Evolutionary conservation across 2,329 filamentous ascomycete genomes (phyloP).

Genomic region (Epichloe glyceriae): DNA sequence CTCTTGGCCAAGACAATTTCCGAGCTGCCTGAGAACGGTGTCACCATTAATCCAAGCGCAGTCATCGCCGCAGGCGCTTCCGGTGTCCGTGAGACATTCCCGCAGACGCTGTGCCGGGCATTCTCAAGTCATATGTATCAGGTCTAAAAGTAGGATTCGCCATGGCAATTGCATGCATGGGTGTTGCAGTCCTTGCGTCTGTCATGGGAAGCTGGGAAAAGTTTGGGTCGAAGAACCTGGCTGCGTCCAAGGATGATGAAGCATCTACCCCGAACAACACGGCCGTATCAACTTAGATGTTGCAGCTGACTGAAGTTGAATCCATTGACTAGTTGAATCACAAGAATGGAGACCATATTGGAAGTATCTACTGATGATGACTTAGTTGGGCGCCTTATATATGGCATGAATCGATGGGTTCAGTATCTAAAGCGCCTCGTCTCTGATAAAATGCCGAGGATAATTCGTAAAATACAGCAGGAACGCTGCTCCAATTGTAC

Average conservation of each 20-base stretch:
- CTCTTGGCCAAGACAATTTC: not conserved
- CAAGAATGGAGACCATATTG: not conserved
- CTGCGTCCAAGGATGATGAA: not conserved
- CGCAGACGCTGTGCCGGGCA: not conserved
- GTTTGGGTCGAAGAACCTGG: not conserved
- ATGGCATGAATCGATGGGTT: not conserved
- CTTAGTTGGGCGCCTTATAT: not conserved
- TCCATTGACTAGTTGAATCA: not conserved
- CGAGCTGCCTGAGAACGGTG: not conserved
- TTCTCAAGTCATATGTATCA: not conserved
- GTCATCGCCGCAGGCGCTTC: not conserved
- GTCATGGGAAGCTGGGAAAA: not conserved
- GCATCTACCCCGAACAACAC: not conserved
- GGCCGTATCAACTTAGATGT: not conserved
- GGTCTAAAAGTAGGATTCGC: not conserved
- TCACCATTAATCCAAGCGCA: not conserved
- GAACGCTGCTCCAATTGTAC: not conserved
- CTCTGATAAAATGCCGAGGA: not conserved
- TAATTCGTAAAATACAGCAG: not conserved
- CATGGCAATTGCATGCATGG: not conserved
- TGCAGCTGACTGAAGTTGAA: not conserved
- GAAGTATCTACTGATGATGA: not conserved
- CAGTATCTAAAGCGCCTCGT: not conserved
- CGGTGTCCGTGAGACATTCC: not conserved
- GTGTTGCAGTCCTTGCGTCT: not conserved